Percentiles rank a stretch among this genome's conserved stretches.
Conservation (phyloP, 169 alveolate species). For the Perkinsus marinus region DNA sequence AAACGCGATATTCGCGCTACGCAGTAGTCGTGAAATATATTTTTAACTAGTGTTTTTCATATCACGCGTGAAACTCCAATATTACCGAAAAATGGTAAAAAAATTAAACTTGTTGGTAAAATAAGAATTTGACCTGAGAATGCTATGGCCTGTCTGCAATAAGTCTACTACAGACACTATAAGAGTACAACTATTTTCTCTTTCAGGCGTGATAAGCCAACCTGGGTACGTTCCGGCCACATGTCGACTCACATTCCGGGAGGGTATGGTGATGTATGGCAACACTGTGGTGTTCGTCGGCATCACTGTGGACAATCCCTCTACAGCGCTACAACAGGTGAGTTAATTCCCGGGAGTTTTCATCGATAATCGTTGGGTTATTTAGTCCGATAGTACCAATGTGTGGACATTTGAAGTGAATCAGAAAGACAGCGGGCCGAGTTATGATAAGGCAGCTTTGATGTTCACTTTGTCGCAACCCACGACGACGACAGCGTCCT, state of each 20-base stretch:
- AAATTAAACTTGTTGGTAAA: too few relatives aligned
- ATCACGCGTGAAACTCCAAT: too few relatives aligned
- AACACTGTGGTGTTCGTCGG: neutral
- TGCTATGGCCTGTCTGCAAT: too few relatives aligned
- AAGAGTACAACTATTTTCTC: too few relatives aligned
- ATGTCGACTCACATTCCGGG: neutral
- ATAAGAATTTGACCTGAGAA: too few relatives aligned
- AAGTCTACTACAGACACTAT: too few relatives aligned
- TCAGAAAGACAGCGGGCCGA: neutral
- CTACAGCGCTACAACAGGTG: neutral
- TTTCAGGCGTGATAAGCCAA: neutral
- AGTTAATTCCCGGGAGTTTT: neutral
- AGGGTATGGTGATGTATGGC: neutral
- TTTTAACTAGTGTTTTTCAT: too few relatives aligned
- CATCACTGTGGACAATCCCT: neutral
- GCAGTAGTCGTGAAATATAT: too few relatives aligned
- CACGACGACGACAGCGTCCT: neutral
- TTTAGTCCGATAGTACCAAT: neutral
- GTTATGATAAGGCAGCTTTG: neutral
- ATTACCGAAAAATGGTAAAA: too few relatives aligned
- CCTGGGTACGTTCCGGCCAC: neutral
- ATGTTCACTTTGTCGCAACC: neutral
- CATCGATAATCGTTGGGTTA: neutral
- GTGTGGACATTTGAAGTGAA: neutral
- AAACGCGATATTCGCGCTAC: too few relatives aligned